Base-by-base conservation (phyloP, 176 grass and related monocot species). In the Carex littledalei region DNA sequence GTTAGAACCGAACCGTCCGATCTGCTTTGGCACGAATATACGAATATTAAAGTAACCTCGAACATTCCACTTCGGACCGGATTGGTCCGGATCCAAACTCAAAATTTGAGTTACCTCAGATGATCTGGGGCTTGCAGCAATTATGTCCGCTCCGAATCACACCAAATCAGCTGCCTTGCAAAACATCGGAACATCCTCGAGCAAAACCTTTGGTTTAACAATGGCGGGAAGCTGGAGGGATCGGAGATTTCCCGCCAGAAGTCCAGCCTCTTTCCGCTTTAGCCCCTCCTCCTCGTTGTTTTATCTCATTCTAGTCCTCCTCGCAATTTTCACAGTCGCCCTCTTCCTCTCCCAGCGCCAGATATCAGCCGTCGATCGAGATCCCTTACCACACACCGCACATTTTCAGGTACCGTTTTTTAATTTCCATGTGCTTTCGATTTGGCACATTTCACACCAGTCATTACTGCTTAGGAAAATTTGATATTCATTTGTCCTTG, bases 261-360 rank as follows among this genome's bases (percentile, higher is more conserved):
- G 18, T 21, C 18, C 34, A 22, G 18, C 31, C 12, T 43, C 9
- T 81, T 64, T 66, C 21, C 20, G 81, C 67, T 65, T 83, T 47
- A 32, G 81, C 39, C 9, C n/a, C 62, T 83, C 61, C 50, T 39
- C 78, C 2, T 21, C 7, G 4, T 66, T 83, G 3, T 53, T 83
- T 17, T 26, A 54, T 67, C 47, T 22, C 8, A 50, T 47, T 47
- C 47, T 83, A 17, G 15, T 54, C 76, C 64, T 93, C 49, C 80
- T 93, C 22, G 45, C 91, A 12, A 43, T 78, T 60, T 87, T 88
- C 58, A 75, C 91, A 35, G 74, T 67, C 56, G 35, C 85, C 39
- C 77, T 92, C 83, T 63, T 93, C 85, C 86, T 90, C 63, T 90
- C 91, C 26, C 91, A 94, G 18, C 88, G 83, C 79, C 89, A 94